Evolutionary conservation across 805 yeast species (phyloP), one percentile per base, ranked within the genome.

Genomic region (Ogataea minuta): DNA sequence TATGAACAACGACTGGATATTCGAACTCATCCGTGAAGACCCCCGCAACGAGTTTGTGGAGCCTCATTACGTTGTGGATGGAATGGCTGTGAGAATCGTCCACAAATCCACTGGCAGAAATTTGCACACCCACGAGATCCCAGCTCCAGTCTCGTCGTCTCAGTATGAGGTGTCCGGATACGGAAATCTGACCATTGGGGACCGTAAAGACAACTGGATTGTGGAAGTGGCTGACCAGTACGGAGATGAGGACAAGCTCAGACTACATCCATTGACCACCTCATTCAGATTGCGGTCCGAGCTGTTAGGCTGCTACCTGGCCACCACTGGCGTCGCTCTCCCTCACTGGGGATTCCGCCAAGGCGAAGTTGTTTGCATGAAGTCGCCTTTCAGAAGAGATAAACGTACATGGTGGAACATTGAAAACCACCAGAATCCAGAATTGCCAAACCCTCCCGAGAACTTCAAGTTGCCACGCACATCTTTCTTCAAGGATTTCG

Each of bases 371-470:
- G 82, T 81, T 2, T 93, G 99, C 67, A 63, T 70, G 60, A 77
- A 74, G 50, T 63, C 70, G 45, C 80, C 88, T 25, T 84, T 80
- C 62, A 67, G 57, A 31, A 79, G 84, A 62, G 95, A 85, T 58
- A 85, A 84, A 68, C 71, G 91, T 54, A 84, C 90, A 13, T 85
- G 93, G 91, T 85, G 93, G 93, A 84, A 84, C 61, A 72, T 85
- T 45, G 95, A 85, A 63, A 71, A 72, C 52, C 88, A 85, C 60
- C 64, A 63, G 44, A 84, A 85, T 60, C 68, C 64, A 24, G 59
- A 68, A 19, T 66, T 84, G 54, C 83, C 84, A 19, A 66, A 70
- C 26, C 79, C 88, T 28, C 74, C 81, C 8, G 76, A 63, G 36
- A 79, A 70, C 49, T 79, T 79, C 64, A 71, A 71, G 58, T 63